phyloP scores from a whole-genome alignment of 192 early-diverging fungal genomes.

The Coemansia umbellata region DNA sequence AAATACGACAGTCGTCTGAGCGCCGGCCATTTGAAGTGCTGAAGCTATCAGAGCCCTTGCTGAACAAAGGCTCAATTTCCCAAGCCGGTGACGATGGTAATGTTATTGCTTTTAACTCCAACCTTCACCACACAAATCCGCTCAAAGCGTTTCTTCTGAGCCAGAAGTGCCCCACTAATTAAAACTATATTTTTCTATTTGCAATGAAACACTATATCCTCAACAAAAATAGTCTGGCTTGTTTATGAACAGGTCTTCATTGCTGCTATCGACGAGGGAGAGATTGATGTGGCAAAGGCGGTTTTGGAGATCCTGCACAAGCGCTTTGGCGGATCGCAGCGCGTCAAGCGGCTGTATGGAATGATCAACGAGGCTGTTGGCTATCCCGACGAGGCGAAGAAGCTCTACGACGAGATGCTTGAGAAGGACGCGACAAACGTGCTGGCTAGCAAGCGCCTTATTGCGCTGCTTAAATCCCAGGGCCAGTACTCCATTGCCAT shows the following conservation, averaged over 20 bases:
- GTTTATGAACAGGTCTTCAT: conserved; percentile 79
- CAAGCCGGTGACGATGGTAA: conserved; percentile 24
- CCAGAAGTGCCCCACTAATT: too few relatives aligned
- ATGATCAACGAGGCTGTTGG: conserved; percentile 77
- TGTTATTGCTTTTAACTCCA: too few relatives aligned
- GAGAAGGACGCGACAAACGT: conserved; percentile 76
- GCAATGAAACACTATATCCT: too few relatives aligned
- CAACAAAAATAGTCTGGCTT: conserved; percentile 54
- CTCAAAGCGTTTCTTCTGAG: too few relatives aligned
- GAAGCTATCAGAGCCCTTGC: conserved; percentile 38
- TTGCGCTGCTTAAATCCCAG: conserved; percentile 68
- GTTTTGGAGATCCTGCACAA: conserved; percentile 59
- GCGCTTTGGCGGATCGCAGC: conserved; percentile 64
- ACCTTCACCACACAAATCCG: background rate
- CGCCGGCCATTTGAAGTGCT: conserved; percentile 42
- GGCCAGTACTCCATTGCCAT: conserved; percentile 70
- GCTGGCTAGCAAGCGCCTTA: conserved; percentile 69
- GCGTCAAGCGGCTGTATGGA: conserved; percentile 70
- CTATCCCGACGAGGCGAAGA: conserved; percentile 61
- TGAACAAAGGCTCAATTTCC: conserved; percentile 13
- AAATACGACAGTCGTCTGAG: conserved; percentile 48
- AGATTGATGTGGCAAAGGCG: conserved; percentile 59
- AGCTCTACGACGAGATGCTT: conserved; percentile 72
- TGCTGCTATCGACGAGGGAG: conserved; percentile 74
- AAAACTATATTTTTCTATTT: too few relatives aligned